Base-by-base conservation (phyloP, 2,329 filamentous ascomycete genomes). In the Penicillium fuscoglaucum region DNA sequence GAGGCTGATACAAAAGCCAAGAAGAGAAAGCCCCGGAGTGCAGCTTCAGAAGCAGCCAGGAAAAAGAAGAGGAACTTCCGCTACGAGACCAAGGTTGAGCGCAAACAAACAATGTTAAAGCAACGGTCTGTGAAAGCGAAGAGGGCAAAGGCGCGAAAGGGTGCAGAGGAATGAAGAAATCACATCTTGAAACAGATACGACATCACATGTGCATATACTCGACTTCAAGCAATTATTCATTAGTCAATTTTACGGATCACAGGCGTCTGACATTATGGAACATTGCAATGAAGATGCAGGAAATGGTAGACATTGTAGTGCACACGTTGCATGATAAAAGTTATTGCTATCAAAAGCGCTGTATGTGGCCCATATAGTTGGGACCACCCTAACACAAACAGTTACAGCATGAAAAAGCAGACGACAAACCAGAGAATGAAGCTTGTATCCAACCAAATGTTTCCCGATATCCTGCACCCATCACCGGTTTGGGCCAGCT, bases 1-100 rank as follows among this genome's bases (percentile, higher is more conserved):
- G 57, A 63, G 48, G 45, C 63, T 33, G 67, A 67, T 49, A 58
- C 67, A 61, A 57, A 76, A 10, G 71, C 67, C 83, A 56, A 56
- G 79, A 72, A 69, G 58, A 85, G 85, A 71, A 80, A 82, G 61
- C 82, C 50, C 12, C 54, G 78, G 58, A 76, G 75, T 52, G 62
- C 62, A 28, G 67, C 67, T 60, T 78, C 78, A 52, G 77, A 78
- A 60, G 85, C 81, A 68, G 80, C 80, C 24, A 93, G 91, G 77
- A 91, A 89, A 79, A 93, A 90, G 79, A 96, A 93, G 81, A 88
- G 89, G 77, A 91, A 93, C 77, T 98, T 98, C 72, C 86, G 91
- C 62, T 99, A 99, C 75, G 91, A 98, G 78, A 90, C 84, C 61
- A 96, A 96, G 78, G 78, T 87, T 33, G 93, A 97, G 68, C 84